Evolutionary conservation across 2,329 filamentous ascomycete genomes (phyloP).

Genomic region (Neofusicoccum sp.): DNA sequence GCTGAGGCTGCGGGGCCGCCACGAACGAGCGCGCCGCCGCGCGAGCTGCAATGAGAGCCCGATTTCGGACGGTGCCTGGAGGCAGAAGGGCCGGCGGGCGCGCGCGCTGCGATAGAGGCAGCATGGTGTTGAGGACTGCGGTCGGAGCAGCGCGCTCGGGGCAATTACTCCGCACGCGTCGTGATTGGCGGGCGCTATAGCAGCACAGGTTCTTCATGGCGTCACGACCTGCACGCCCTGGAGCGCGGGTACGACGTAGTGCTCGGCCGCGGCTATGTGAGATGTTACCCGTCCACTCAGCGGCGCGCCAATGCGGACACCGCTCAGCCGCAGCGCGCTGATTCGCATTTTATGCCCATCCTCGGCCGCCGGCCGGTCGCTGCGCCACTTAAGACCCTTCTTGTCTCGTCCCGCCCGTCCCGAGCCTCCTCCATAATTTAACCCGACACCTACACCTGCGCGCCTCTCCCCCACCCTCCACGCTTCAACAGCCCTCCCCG

Average conservation of each 20-base stretch:
- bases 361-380: background rate
- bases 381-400: conserved; percentile 16
- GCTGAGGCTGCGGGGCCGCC: background rate
- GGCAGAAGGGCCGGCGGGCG: background rate
- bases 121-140: conserved; percentile 10
- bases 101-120: background rate
- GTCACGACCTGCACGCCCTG: background rate
- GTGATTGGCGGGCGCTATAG: conserved; percentile 8
- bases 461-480: background rate
- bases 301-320: conserved; percentile 5
- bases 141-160: conserved; percentile 9
- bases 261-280: background rate
- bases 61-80: background rate
- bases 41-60: too few species aligned
- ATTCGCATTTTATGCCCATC: background rate
- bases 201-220: background rate
- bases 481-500: conserved; percentile 4
- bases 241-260: background rate
- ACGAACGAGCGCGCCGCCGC: background rate
- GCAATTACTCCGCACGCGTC: conserved; percentile 4
- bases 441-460: background rate
- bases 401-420: conserved; percentile 12
- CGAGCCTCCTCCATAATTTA: conserved; percentile 16
- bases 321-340: background rate
- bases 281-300: conserved; percentile 1